phyloP scores from a whole-genome alignment of 1,139 yeast genomes.

The Taphrina deformans region DNA sequence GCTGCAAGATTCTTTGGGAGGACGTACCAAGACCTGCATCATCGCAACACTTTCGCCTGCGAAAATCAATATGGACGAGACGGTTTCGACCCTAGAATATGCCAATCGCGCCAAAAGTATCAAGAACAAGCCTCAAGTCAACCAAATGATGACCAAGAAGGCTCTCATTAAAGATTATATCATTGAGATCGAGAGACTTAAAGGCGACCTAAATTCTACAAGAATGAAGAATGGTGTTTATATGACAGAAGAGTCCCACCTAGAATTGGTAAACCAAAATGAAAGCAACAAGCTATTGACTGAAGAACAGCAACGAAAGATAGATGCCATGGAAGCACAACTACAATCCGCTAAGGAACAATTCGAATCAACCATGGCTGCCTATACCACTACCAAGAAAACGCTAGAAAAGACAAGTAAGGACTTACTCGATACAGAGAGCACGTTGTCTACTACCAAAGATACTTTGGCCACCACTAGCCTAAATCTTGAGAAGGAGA shows the following conservation, averaged over 20 bases:
- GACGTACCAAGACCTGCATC: conserved; percentile 73
- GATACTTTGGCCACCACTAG: conserved; percentile 36
- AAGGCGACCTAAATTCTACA: conserved; percentile 61
- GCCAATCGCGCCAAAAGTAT: conserved; percentile 80
- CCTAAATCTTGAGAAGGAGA: conserved; percentile 41
- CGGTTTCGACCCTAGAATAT: conserved; percentile 78
- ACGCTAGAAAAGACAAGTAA: conserved; percentile 42
- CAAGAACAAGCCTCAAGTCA: conserved; percentile 69
- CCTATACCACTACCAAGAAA: conserved; percentile 41
- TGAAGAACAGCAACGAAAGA: conserved; percentile 53
- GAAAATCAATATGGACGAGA: conserved; percentile 68
- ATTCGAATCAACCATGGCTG: conserved; percentile 42
- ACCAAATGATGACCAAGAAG: conserved; percentile 55
- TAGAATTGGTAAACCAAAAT: conserved; percentile 52
- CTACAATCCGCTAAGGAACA: conserved; percentile 45
- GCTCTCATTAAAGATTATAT: conserved; percentile 54
- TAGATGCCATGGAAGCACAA: conserved; percentile 52
- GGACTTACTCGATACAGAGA: conserved; percentile 39
- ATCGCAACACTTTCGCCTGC: conserved; percentile 86
- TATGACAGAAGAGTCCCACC: conserved; percentile 56
- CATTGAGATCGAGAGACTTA: conserved; percentile 58
- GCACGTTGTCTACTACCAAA: conserved; percentile 39
- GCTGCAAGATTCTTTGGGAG: conserved; percentile 80
- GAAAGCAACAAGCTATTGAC: conserved; percentile 52
- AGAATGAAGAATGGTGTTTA: conserved; percentile 67